Conservation (phyloP, 177 flowering plant species). For the Tripterygium wilfordii region DNA sequence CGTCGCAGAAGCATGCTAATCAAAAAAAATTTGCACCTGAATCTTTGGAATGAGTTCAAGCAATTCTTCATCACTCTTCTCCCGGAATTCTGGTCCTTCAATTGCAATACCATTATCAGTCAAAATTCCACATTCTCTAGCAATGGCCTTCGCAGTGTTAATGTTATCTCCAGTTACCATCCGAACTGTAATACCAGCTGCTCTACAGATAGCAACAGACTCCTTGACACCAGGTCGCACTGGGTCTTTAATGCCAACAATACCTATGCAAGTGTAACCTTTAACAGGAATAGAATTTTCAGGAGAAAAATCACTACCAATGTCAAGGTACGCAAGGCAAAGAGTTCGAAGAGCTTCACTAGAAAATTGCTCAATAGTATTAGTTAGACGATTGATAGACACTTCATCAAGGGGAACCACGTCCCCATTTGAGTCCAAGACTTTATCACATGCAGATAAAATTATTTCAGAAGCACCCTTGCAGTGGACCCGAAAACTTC, state of each 20-base stretch:
- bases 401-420: constrained; percentile 60
- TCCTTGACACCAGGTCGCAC: constrained; percentile 96
- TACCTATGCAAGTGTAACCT: constrained; percentile 82
- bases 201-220: constrained; percentile 82
- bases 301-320: constrained; percentile 44
- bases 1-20: not conserved
- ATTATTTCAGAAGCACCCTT: constrained; percentile 96
- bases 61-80: constrained; percentile 72
- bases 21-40: constrained; percentile 43
- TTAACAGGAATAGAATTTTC: constrained; percentile 49
- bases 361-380: constrained; percentile 76
- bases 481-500: constrained; percentile 64
- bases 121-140: constrained; percentile 92
- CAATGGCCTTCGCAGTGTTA: constrained; percentile 94
- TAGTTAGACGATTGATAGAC: constrained; percentile 33
- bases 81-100: constrained; percentile 86
- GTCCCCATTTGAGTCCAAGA: constrained; percentile 50
- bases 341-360: constrained; percentile 90
- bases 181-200: constrained; percentile 87
- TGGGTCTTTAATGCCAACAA: constrained; percentile 97
- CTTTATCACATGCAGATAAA: constrained; percentile 75
- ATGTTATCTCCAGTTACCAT: constrained; percentile 99
- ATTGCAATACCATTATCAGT: constrained; percentile 87
- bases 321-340: constrained; percentile 79
- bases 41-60: constrained; percentile 67